These are phyloP conservation scores for Suhomyces sp. DNA, from an alignment of 805 yeast genomes.

Conservation along the genomic window DNA sequence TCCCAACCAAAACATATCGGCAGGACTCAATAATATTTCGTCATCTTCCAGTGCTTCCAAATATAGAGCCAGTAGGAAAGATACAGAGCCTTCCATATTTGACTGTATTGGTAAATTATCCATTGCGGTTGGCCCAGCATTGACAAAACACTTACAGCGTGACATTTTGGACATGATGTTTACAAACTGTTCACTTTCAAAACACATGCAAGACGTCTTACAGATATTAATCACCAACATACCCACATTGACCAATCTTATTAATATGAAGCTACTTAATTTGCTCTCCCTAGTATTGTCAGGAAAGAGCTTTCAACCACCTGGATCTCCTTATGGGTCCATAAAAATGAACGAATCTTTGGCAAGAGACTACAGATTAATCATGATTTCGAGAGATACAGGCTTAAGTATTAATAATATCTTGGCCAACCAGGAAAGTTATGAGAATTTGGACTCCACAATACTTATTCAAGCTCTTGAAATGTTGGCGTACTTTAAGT, in stretches of 20 bases:
- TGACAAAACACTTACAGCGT: conserved; percentile 81
- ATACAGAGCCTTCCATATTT: conserved; percentile 80
- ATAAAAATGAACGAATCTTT: conserved; percentile 56
- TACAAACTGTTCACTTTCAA: conserved; percentile 74
- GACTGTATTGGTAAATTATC: conserved; percentile 87
- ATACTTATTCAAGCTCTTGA: conserved; percentile 75
- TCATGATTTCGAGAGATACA: conserved; percentile 70
- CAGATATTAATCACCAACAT: conserved; percentile 64
- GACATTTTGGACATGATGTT: conserved; percentile 78
- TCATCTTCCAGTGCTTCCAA: conserved; percentile 43
- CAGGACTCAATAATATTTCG: conserved; percentile 22
- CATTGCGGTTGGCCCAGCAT: conserved; percentile 86
- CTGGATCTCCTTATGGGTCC: conserved; percentile 77
- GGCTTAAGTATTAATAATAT: conserved; percentile 37
- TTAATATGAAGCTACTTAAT: conserved; percentile 69
- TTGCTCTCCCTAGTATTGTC: conserved; percentile 71
- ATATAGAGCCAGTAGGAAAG: conserved; percentile 56
- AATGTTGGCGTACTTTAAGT: conserved; percentile 72
- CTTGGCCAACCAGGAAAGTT: conserved; percentile 26
- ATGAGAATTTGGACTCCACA: conserved; percentile 36
- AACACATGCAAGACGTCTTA: conserved; percentile 74
- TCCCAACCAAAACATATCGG: conserved; percentile 11
- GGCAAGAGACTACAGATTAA: conserved; percentile 76
- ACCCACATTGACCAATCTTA: conserved; percentile 73
- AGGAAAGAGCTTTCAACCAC: conserved; percentile 77